Base-by-base conservation (phyloP, 495 filamentous ascomycete species). In the Delitschia confertaspora region DNA sequence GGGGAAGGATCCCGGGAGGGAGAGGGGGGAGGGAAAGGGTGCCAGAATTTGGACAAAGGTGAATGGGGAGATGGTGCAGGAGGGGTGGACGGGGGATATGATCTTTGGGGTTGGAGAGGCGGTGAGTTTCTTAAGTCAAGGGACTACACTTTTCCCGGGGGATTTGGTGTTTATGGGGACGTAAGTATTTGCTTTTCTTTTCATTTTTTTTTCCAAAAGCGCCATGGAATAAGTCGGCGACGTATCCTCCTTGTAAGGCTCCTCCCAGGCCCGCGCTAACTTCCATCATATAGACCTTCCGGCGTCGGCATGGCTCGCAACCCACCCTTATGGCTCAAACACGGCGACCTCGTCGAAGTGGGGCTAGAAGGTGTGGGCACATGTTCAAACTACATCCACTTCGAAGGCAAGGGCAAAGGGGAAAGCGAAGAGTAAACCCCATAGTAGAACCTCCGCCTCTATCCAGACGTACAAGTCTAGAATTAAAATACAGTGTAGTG, bases 301-400 rank as follows among this genome's bases (percentile, higher is more conserved):
- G 85, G 84, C 36, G 85, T 89, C 8, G 85, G 81, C 0, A 82
- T 85, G 76, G 83, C 82, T 23, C 70, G 74, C 38, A 81, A 75
- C 47, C 83, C 84, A 6, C 69, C 74, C 40, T 57, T 83, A 17
- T 93, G 83, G 84, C 62, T 89, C 47, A 82, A 82, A 59, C 75
- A 89, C 60, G 82, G 83, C 4, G 85, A 93, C 62, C 51, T 76
- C n/a, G 81, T 86, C 20, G 79, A 88, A 47, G 82, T 89, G 30
- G 70, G 67, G 18, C 67, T 89, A 1, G 82, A 88, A 51, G 69
- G 70, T 3, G 76, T 89, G 11, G 85, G 85, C n/a, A n/a, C n/a
- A n/a, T n/a, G n/a, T n/a, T n/a, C n/a, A 11, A 76, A 69, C 2
- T 82, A 79, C 56, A 65, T 64, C 10, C 35, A 16, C n/a, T n/a